Base-by-base conservation (phyloP, 2,329 filamentous ascomycete genomes). In the Trichoderma gracile region DNA sequence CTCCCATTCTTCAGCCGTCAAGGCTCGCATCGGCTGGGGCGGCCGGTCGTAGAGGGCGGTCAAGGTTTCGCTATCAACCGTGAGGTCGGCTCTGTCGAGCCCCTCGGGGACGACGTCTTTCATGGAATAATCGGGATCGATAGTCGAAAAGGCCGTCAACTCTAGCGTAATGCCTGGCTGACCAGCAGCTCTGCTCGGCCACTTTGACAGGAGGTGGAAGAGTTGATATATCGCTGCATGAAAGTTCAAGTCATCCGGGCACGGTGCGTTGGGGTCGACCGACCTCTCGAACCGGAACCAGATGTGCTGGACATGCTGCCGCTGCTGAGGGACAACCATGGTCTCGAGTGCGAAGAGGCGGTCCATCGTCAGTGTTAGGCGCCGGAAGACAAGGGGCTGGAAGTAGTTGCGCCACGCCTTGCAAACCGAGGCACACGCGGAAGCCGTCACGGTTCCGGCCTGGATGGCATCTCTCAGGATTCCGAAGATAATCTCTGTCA, bases 211-310 rank as follows among this genome's bases (percentile, higher is more conserved):
- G 1, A 30, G 19, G 17, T 25, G 17, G 9, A 59, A 59, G 15
- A 59, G 33, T 1, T 42, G 21, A 19, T 42, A 38, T 42, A 59
- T 17, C 19, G 56, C 25, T 10, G 33, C 17, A 7, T 17, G 3
- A 10, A 59, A 43, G 10, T 3, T 17, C 43, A 12, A 9, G 0
- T 15, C 1, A 19, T 58, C 45, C 4, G 40, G n/a, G n/a, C n/a
- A n/a, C n/a, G n/a, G n/a, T n/a, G n/a, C n/a, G 7, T 1, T 27
- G 10, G 40, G 23, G 19, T 3, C 45, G 56, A 23, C 5, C 1
- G 30, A n/a, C 27, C 46, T 60, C 57, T 60, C 33, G 9, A 60
- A 60, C 1, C 21, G 57, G 12, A 60, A n/a, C 46, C 57, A 60
- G 27, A 60, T 50, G 1, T 42, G 4, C 15, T 50, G 57, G 21